Conservation (phyloP, 352 stramenopile species). For the Phytopythium delawarense region DNA sequence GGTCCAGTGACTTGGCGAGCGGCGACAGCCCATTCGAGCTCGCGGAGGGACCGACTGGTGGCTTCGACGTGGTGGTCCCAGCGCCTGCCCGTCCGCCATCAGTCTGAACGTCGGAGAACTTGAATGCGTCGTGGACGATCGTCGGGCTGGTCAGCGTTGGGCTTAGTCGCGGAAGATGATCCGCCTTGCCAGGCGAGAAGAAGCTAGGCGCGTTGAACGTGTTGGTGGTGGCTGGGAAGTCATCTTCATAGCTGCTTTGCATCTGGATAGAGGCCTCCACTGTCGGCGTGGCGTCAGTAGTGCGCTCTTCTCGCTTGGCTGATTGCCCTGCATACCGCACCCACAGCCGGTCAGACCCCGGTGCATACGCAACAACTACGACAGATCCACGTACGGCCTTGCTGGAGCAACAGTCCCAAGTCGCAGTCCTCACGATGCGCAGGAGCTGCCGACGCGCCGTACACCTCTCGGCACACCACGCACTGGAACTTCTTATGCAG, state of each 20-base stretch:
- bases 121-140: neutral
- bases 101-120: slow-evolving; percentile 2
- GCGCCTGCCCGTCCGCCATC: neutral
- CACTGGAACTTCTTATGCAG: slow-evolving; percentile 37
- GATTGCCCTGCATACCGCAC: slow-evolving; percentile 11
- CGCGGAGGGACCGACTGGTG: neutral
- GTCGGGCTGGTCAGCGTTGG: neutral
- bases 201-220: slow-evolving; percentile 1
- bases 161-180: neutral
- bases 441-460: slow-evolving; percentile 24
- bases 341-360: neutral
- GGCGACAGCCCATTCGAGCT: slow-evolving; percentile 11
- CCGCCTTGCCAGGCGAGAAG: slow-evolving; percentile 1
- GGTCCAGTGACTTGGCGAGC: slow-evolving; percentile 35
- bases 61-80: neutral
- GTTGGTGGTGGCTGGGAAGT: neutral
- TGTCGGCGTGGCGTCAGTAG: neutral
- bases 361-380: neutral
- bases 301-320: slow-evolving; percentile 2
- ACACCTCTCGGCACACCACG: slow-evolving; percentile 41
- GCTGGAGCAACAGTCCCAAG: slow-evolving; percentile 56
- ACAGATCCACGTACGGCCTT: slow-evolving; percentile 22
- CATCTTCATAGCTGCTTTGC: neutral
- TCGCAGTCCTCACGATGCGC: slow-evolving; percentile 52
- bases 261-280: neutral